Percentiles rank a stretch among this genome's conserved stretches.
Evolutionary conservation across 2,329 filamentous ascomycete genomes (phyloP).

Genomic region (Lasiodiplodia gonubiensis): DNA sequence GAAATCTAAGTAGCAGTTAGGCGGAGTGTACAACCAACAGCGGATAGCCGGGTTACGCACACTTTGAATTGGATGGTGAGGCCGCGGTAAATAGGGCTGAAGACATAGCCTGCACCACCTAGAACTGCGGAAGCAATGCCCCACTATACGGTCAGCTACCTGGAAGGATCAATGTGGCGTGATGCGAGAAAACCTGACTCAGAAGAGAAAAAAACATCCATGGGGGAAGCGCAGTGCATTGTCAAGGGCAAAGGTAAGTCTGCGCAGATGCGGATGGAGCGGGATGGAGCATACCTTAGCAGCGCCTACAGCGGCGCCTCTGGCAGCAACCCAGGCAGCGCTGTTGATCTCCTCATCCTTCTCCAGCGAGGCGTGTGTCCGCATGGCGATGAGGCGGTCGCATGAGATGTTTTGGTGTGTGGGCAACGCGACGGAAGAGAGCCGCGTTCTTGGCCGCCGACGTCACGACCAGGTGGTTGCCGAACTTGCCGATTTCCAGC

Average conservation of each 20-base stretch:
- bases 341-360: constrained; percentile 70
- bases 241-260: not conserved
- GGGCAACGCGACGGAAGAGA: not conserved
- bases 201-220: too few species aligned
- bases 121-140: constrained; percentile 69
- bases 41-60: constrained; percentile 53
- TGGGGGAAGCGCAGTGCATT: too few species aligned
- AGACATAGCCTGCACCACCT: constrained; percentile 65
- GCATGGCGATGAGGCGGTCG: constrained; percentile 43
- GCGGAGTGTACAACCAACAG: too few species aligned
- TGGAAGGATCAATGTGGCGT: not conserved
- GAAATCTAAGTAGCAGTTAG: constrained; percentile 61
- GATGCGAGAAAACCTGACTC: not conserved
- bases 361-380: constrained; percentile 60
- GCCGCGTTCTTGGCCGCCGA: not conserved
- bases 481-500: constrained; percentile 1
- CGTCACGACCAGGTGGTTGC: constrained; percentile 6
- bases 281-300: constrained; percentile 55
- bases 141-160: constrained; percentile 57
- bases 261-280: not conserved
- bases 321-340: constrained; percentile 73
- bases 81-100: constrained; percentile 74
- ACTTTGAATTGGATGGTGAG: constrained; percentile 79
- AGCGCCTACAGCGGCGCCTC: constrained; percentile 70
- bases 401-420: not conserved